These are phyloP conservation scores for Puccinia polysora DNA, from an alignment of 1,284 basidiomycete species.

Conservation along the genomic window DNA sequence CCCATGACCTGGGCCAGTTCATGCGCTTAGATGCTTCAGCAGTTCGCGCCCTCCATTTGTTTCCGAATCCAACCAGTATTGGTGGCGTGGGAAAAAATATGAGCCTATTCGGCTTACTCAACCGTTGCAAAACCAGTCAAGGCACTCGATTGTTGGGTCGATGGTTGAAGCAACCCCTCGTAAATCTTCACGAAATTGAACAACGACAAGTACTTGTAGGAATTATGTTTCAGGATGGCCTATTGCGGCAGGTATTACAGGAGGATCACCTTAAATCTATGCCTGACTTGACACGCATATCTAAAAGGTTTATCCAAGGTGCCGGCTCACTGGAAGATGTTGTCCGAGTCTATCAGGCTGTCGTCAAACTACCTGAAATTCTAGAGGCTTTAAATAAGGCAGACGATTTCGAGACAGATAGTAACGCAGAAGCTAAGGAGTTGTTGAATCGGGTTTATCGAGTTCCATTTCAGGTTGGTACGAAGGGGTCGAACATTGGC, in stretches of 20 bases:
- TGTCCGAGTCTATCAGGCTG: conserved; percentile 89
- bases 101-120: conserved; percentile 81
- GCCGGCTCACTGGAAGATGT: conserved; percentile 87
- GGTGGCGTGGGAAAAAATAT: conserved; percentile 65
- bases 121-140: conserved; percentile 94
- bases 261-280: conserved; percentile 81
- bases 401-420: conserved; percentile 61
- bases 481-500: neutral
- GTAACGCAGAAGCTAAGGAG: neutral
- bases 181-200: conserved; percentile 90
- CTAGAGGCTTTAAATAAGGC: conserved; percentile 60
- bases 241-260: conserved; percentile 69
- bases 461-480: neutral
- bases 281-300: conserved; percentile 89
- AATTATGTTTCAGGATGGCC: conserved; percentile 73
- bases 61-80: conserved; percentile 64
- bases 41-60: conserved; percentile 79
- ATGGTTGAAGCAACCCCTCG: conserved; percentile 94
- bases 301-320: conserved; percentile 83
- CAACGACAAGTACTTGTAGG: conserved; percentile 80
- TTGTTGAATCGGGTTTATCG: conserved; percentile 14
- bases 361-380: conserved; percentile 71
- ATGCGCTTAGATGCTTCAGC: conserved; percentile 96
- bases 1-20: conserved; percentile 87
- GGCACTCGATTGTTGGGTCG: conserved; percentile 82